These are phyloP conservation scores for Monosporascus cannonballus DNA, from an alignment of 2,329 filamentous ascomycete species.

Conservation along the genomic window DNA sequence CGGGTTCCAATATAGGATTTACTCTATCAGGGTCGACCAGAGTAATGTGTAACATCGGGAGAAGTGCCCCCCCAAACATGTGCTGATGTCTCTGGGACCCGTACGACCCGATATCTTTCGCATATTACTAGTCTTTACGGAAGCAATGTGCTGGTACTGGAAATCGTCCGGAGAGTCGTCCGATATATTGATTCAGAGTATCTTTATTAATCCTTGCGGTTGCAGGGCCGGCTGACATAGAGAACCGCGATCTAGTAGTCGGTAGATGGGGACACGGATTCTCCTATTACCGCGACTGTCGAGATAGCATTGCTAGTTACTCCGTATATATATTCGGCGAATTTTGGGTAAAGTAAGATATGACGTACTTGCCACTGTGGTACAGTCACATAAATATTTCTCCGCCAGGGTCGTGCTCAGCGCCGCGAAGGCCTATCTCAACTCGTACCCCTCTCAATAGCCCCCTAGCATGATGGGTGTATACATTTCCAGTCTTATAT, in stretches of 20 bases:
- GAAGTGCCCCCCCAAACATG: background rate
- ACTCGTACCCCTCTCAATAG: background rate
- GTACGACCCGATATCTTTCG: background rate
- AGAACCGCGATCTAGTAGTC: too few species aligned
- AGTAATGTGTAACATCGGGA: background rate
- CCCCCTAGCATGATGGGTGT: background rate
- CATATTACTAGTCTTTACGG: background rate
- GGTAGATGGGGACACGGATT: too few species aligned
- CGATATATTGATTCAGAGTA: background rate
- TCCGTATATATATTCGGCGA: background rate
- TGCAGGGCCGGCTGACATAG: too few species aligned
- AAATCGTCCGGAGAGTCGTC: background rate
- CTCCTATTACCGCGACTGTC: background rate
- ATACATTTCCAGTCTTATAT: too few species aligned
- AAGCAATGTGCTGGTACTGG: background rate
- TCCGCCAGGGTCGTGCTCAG: background rate
- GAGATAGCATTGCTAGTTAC: background rate
- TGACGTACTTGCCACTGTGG: background rate
- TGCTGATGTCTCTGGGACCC: background rate
- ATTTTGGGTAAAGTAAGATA: constrained; percentile 14
- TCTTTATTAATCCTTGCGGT: background rate
- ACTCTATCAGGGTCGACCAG: too few species aligned
- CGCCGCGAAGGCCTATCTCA: background rate
- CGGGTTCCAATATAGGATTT: too few species aligned
- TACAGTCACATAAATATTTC: constrained; percentile 2